Conservation (phyloP, 345 rosid genomes). For the Viola odorata region DNA sequence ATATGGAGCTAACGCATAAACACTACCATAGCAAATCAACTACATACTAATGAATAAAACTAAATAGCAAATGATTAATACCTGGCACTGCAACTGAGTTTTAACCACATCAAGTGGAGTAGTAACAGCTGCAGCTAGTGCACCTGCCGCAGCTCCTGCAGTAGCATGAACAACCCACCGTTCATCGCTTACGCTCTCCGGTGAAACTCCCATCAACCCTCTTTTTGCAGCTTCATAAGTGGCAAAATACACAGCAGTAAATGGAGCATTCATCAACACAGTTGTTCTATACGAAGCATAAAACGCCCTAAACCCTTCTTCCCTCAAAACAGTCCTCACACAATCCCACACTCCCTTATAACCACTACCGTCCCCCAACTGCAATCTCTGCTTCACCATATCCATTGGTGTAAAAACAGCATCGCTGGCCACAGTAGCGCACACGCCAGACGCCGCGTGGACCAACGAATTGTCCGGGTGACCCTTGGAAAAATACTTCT, state of each 20-base stretch:
- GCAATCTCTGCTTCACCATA: slow-evolving; percentile 96
- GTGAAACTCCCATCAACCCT: slow-evolving; percentile 64
- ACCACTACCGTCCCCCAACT: slow-evolving; percentile 47
- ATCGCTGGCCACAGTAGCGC: slow-evolving; percentile 86
- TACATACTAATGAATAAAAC: too few species aligned
- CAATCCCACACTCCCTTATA: slow-evolving; percentile 85
- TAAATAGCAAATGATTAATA: slow-evolving; percentile 16
- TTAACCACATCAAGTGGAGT: slow-evolving; percentile 91
- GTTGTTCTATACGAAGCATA: slow-evolving; percentile 96
- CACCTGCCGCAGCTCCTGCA: slow-evolving; percentile 98
- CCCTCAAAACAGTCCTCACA: slow-evolving; percentile 55
- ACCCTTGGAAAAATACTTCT: slow-evolving; percentile 57
- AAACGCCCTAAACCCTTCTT: slow-evolving; percentile 83
- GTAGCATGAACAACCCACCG: slow-evolving; percentile 78
- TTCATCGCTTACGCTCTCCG: slow-evolving; percentile 63
- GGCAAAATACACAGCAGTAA: slow-evolving; percentile 81
- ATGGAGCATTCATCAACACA: slow-evolving; percentile 93
- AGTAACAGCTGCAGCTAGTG: slow-evolving; percentile 67
- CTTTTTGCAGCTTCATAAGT: slow-evolving; percentile 89
- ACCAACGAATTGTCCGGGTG: slow-evolving; percentile 72
- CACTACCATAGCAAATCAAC: too few species aligned
- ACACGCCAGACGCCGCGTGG: slow-evolving; percentile 83
- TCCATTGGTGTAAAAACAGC: slow-evolving; percentile 97
- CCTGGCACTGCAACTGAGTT: slow-evolving; percentile 99
- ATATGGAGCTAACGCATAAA: too few species aligned